A percentile compares a stretch with the other conserved stretches of the same genome.
Conservation (phyloP, 2,329 filamentous ascomycete genomes). For the Trichoderma asperellum region DNA sequence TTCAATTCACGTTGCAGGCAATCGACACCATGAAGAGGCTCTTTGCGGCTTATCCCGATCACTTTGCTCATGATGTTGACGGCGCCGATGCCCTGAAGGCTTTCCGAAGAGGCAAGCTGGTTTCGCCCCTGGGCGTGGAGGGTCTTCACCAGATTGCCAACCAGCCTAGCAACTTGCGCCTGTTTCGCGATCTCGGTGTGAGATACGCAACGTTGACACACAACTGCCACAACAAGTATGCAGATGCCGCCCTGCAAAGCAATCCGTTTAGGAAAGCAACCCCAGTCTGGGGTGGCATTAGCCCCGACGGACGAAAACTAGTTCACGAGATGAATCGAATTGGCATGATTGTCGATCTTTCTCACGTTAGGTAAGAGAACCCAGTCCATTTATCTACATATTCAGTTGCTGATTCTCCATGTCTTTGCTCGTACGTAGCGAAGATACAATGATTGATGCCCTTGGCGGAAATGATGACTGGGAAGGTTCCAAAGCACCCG, state of each 20-base stretch:
- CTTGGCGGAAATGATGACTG: slow-evolving; percentile 67
- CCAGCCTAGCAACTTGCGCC: slow-evolving; percentile 72
- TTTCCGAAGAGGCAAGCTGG: slow-evolving; percentile 65
- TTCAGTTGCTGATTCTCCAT: not conserved
- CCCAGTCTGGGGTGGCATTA: slow-evolving; percentile 73
- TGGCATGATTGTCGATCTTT: slow-evolving; percentile 90
- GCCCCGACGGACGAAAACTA: slow-evolving; percentile 66
- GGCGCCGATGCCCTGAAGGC: slow-evolving; percentile 64
- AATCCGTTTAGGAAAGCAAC: slow-evolving; percentile 54
- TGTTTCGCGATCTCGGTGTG: slow-evolving; percentile 77
- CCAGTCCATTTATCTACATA: not conserved
- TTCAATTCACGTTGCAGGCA: slow-evolving; percentile 71
- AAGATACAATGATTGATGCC: slow-evolving; percentile 84
- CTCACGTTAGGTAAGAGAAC: slow-evolving; percentile 60
- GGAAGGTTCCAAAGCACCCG: slow-evolving; percentile 75
- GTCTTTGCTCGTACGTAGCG: slow-evolving; percentile 45
- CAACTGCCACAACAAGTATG: slow-evolving; percentile 90
- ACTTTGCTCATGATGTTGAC: slow-evolving; percentile 68
- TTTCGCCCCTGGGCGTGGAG: slow-evolving; percentile 81
- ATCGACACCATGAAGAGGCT: slow-evolving; percentile 74
- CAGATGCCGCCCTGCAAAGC: slow-evolving; percentile 76
- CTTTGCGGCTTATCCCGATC: slow-evolving; percentile 63
- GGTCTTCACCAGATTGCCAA: slow-evolving; percentile 95
- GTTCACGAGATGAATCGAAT: slow-evolving; percentile 91
- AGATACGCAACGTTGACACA: slow-evolving; percentile 89